phyloP scores from a whole-genome alignment of 2,329 filamentous ascomycete genomes.

The Rachicladosporium sp. region DNA sequence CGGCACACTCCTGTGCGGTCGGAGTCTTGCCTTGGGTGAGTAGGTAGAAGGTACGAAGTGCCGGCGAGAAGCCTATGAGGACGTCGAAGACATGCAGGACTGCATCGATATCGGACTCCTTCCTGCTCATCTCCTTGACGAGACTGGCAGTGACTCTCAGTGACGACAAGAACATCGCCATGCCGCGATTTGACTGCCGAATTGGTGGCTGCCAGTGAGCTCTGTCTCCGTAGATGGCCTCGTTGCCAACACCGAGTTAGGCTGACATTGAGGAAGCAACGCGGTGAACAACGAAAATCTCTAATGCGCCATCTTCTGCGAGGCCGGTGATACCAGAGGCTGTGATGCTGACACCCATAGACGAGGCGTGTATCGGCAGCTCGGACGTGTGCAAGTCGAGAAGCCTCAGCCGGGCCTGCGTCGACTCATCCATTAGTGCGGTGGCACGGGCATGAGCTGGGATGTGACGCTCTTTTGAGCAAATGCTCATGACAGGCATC shows the following conservation, averaged over 20 bases:
- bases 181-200: slow-evolving; percentile 21
- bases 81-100: slow-evolving; percentile 21
- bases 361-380: slow-evolving; percentile 15
- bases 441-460: slow-evolving; percentile 9
- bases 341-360: slow-evolving; percentile 10
- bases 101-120: slow-evolving; percentile 11
- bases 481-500: slow-evolving; percentile 10
- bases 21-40: slow-evolving; percentile 24
- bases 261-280: slow-evolving; percentile 1
- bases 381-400: slow-evolving; percentile 22
- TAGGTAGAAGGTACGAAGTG: slow-evolving; percentile 21
- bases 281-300: slow-evolving; percentile 19
- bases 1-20: slow-evolving; percentile 18
- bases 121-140: slow-evolving; percentile 11
- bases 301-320: slow-evolving; percentile 13
- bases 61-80: slow-evolving; percentile 23
- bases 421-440: slow-evolving; percentile 4
- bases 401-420: background rate
- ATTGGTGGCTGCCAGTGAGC: slow-evolving; percentile 18
- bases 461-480: slow-evolving; percentile 11
- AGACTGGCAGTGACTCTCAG: slow-evolving; percentile 20
- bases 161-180: slow-evolving; percentile 25
- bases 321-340: slow-evolving; percentile 11
- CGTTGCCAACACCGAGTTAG: slow-evolving; percentile 9
- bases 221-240: slow-evolving; percentile 16